phyloP scores from a whole-genome alignment of 768 basidiomycete species.

The Podaxis sp. region DNA sequence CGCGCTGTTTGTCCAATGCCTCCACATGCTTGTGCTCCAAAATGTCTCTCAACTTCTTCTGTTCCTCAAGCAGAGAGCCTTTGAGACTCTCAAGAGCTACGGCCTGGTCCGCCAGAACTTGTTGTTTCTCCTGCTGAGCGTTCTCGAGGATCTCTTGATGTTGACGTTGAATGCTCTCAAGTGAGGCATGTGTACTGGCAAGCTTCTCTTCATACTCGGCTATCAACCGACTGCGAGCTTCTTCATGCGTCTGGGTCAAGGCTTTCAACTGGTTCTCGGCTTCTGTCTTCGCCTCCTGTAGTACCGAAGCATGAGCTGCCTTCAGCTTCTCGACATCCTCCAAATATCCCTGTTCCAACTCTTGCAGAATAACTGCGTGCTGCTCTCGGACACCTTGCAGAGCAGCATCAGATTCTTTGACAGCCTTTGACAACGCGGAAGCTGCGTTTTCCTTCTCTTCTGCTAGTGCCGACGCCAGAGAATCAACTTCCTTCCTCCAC shows the following conservation, averaged over 20 bases:
- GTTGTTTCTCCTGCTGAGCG: conserved; percentile 32
- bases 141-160: conserved; percentile 32
- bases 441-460: conserved; percentile 41
- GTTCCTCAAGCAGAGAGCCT: conserved; percentile 33
- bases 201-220: conserved; percentile 46
- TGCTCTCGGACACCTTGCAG: conserved; percentile 41
- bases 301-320: conserved; percentile 37
- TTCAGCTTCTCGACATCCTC: conserved; percentile 48
- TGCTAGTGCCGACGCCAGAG: conserved; percentile 37
- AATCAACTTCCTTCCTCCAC: conserved; percentile 45
- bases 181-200: conserved; percentile 31
- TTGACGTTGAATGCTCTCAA: conserved; percentile 34
- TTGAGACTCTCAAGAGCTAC: conserved; percentile 36
- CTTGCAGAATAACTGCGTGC: conserved; percentile 49
- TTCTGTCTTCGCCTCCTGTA: conserved; percentile 26
- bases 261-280: conserved; percentile 23
- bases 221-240: conserved; percentile 34
- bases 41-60: conserved; percentile 20
- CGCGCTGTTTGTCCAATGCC: neutral
- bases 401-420: conserved; percentile 14
- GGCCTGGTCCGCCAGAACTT: conserved; percentile 9
- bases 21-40: conserved; percentile 7
- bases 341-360: conserved; percentile 52
- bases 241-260: conserved; percentile 36
- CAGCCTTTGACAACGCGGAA: conserved; percentile 16